A percentile compares a stretch with the other conserved stretches of the same genome.
These are phyloP conservation scores for Hypomontagnella submonticulosa DNA, from an alignment of 495 filamentous ascomycete species.

Conservation along the genomic window DNA sequence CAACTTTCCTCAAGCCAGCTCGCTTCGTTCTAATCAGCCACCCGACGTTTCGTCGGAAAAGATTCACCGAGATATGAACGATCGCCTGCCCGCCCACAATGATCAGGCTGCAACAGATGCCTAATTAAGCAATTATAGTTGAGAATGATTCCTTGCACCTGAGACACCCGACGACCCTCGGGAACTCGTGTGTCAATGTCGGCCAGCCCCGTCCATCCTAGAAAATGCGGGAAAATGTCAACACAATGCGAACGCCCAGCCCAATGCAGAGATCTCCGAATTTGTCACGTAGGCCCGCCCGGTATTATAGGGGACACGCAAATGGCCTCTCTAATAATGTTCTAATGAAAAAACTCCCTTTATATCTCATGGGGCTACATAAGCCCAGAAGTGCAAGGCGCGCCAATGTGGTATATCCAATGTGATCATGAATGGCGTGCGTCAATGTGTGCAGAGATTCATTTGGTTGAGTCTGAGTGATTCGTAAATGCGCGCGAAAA, in stretches of 20 bases:
- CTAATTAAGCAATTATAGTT: too few species aligned
- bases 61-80: too few species aligned
- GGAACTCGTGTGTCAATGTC: constrained; percentile 18
- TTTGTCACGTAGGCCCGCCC: constrained; percentile 15
- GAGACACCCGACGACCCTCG: too few species aligned
- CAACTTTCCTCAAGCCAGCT: too few species aligned
- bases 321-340: constrained; percentile 28
- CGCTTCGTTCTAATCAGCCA: too few species aligned
- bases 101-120: too few species aligned
- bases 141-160: too few species aligned
- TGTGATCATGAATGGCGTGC: constrained; percentile 31
- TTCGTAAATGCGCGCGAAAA: constrained; percentile 14
- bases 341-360: constrained; percentile 22
- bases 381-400: background rate
- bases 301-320: background rate
- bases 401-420: constrained; percentile 39
- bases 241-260: constrained; percentile 32
- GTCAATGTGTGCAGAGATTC: background rate
- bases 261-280: constrained; percentile 26
- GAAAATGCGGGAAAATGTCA: constrained; percentile 15
- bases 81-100: too few species aligned
- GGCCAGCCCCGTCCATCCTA: background rate
- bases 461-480: constrained; percentile 5
- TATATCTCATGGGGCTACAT: constrained; percentile 9
- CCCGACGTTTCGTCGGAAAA: too few species aligned